Evolutionary conservation across 139 green algal species (phyloP).

Genomic region (Micractinium conductrix): DNA sequence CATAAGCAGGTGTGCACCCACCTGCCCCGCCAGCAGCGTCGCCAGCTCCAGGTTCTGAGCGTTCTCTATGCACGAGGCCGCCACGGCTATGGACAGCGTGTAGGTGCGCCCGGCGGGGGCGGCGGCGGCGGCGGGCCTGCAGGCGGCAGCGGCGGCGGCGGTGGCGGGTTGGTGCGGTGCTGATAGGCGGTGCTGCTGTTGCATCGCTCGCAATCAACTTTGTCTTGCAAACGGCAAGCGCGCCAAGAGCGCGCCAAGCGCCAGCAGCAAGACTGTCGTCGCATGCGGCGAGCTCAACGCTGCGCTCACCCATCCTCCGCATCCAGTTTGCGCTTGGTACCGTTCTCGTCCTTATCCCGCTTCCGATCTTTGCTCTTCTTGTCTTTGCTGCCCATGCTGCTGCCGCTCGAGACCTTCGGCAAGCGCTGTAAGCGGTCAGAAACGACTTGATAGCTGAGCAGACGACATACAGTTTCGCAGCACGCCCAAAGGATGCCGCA

Average conservation of each 20-base stretch:
- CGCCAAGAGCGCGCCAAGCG: not conserved
- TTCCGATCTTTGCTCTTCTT: not conserved
- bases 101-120: constrained; percentile 26
- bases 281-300: not conserved
- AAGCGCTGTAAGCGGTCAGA: no score
- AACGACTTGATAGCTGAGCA: not conserved
- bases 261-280: not conserved
- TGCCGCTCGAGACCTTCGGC: no score
- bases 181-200: no score
- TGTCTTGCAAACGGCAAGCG: not conserved
- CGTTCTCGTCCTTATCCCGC: not conserved
- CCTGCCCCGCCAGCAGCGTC: constrained; percentile 69
- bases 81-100: constrained; percentile 80
- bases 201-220: not conserved
- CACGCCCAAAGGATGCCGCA: no score
- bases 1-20: no score
- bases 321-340: not conserved
- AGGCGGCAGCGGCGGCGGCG: not conserved
- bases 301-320: not conserved
- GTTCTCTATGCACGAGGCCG: constrained; percentile 81
- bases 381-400: not conserved
- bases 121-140: not conserved
- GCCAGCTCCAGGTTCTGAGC: constrained; percentile 74
- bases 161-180: not conserved
- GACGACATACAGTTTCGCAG: not conserved